Evolutionary conservation across 2,329 filamentous ascomycete species (phyloP).

Genomic region (Simplicillium sp.): DNA sequence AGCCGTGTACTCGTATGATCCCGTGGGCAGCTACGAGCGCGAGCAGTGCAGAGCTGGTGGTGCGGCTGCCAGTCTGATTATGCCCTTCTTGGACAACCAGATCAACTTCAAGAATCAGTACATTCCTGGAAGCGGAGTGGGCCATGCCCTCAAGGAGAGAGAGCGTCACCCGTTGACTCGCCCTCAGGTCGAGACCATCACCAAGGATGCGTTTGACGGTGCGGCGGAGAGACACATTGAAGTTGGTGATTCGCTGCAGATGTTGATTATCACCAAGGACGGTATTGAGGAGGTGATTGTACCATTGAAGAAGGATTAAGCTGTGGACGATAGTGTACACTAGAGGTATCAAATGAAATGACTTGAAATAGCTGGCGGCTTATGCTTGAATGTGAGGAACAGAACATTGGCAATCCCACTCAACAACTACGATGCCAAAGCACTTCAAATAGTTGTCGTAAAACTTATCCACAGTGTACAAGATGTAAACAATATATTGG

Average conservation of each 20-base stretch:
- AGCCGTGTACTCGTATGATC: slow-evolving; percentile 94
- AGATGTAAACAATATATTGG: too few species aligned
- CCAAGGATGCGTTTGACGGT: slow-evolving; percentile 96
- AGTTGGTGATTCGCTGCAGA: slow-evolving; percentile 92
- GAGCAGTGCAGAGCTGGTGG: slow-evolving; percentile 93
- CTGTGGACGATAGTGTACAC: slow-evolving; percentile 17
- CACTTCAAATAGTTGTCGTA: too few species aligned
- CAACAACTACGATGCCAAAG: too few species aligned
- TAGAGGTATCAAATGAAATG: slow-evolving; percentile 9
- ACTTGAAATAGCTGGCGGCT: too few species aligned
- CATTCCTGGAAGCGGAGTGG: slow-evolving; percentile 73
- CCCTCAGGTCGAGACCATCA: slow-evolving; percentile 71
- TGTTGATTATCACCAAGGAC: slow-evolving; percentile 81
- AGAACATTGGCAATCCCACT: too few species aligned
- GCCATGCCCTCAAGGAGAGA: slow-evolving; percentile 69
- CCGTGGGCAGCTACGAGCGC: slow-evolving; percentile 93
- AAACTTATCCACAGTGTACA: too few species aligned
- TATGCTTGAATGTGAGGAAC: too few species aligned
- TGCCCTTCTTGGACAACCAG: slow-evolving; percentile 98
- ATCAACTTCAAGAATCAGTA: slow-evolving; percentile 99
- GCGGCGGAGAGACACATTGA: slow-evolving; percentile 98
- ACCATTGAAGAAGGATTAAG: slow-evolving; percentile 83
- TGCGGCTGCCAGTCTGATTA: slow-evolving; percentile 88
- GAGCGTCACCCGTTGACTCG: slow-evolving; percentile 61
- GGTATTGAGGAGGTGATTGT: slow-evolving; percentile 81